phyloP scores from a whole-genome alignment of 2,329 filamentous ascomycete species.

The Furcasterigmium furcatum region DNA sequence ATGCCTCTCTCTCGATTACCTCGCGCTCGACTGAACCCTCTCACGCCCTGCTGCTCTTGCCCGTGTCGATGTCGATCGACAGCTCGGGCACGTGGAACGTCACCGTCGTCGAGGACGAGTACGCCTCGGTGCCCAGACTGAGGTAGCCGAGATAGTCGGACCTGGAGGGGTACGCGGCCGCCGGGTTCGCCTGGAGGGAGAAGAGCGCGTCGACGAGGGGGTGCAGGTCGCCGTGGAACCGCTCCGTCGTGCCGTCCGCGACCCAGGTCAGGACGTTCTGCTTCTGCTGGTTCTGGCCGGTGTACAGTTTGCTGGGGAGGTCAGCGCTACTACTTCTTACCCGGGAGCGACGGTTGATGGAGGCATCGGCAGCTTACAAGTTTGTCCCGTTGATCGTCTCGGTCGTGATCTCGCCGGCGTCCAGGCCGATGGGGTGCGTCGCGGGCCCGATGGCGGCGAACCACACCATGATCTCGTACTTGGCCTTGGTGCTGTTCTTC shows the following conservation, averaged over 20 bases:
- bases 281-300: constrained; percentile 30
- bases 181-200: constrained; percentile 13
- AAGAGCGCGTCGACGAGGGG: constrained; percentile 40
- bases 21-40: too few species aligned
- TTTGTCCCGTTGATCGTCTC: constrained; percentile 34
- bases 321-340: too few species aligned
- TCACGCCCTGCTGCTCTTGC: neutral
- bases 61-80: constrained; percentile 25
- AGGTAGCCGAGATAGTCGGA: constrained; percentile 48
- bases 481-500: constrained; percentile 33
- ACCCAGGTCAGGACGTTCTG: constrained; percentile 51
- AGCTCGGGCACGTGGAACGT: constrained; percentile 43
- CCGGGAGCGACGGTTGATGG: too few species aligned
- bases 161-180: constrained; percentile 27
- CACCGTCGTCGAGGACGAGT: constrained; percentile 36
- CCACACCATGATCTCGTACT: constrained; percentile 57
- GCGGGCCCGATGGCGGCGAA: constrained; percentile 42
- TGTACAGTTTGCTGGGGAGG: constrained; percentile 34
- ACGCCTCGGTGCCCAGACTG: constrained; percentile 48
- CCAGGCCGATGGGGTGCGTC: constrained; percentile 44
- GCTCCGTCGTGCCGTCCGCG: constrained; percentile 25
- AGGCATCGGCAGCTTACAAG: too few species aligned
- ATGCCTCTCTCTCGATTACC: too few species aligned
- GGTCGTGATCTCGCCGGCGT: constrained; percentile 24
- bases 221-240: constrained; percentile 43